Evolutionary conservation across 805 yeast species (phyloP).

Genomic region (Candida sanyiensis): DNA sequence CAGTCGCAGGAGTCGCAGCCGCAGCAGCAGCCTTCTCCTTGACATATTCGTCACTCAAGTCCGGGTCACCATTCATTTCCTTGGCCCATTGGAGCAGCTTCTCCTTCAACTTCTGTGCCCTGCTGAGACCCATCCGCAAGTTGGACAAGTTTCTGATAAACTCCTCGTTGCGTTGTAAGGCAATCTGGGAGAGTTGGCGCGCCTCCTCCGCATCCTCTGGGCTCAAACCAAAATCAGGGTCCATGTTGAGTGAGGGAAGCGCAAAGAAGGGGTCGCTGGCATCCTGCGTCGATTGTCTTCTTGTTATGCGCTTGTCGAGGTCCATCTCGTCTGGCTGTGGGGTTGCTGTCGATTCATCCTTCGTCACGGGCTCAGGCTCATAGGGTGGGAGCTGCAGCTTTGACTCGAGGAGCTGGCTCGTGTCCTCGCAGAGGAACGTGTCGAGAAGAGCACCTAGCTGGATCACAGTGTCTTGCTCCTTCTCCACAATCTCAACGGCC

Average conservation of each 20-base stretch:
- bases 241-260: slow-evolving; percentile 40
- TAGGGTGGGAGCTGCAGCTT: slow-evolving; percentile 62
- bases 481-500: slow-evolving; percentile 70
- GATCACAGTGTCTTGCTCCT: slow-evolving; percentile 74
- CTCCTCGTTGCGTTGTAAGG: slow-evolving; percentile 79
- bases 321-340: slow-evolving; percentile 15
- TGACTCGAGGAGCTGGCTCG: slow-evolving; percentile 57
- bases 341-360: slow-evolving; percentile 5
- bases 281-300: slow-evolving; percentile 28
- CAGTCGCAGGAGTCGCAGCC: slow-evolving; percentile 27
- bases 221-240: slow-evolving; percentile 46
- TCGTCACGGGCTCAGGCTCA: slow-evolving; percentile 42
- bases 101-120: slow-evolving; percentile 70
- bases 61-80: slow-evolving; percentile 69
- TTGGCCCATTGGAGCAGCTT: slow-evolving; percentile 77
- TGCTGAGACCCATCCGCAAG: slow-evolving; percentile 67
- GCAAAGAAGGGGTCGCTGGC: slow-evolving; percentile 58
- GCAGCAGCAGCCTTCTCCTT: slow-evolving; percentile 19
- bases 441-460: slow-evolving; percentile 67
- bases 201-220: slow-evolving; percentile 60
- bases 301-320: slow-evolving; percentile 27
- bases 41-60: slow-evolving; percentile 37
- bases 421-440: slow-evolving; percentile 83
- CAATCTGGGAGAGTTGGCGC: slow-evolving; percentile 69
- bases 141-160: slow-evolving; percentile 73